A percentile compares a stretch with the other conserved stretches of the same genome.
Evolutionary conservation across 2,329 filamentous ascomycete species (phyloP).

Genomic region (Fusarium incarnatum): DNA sequence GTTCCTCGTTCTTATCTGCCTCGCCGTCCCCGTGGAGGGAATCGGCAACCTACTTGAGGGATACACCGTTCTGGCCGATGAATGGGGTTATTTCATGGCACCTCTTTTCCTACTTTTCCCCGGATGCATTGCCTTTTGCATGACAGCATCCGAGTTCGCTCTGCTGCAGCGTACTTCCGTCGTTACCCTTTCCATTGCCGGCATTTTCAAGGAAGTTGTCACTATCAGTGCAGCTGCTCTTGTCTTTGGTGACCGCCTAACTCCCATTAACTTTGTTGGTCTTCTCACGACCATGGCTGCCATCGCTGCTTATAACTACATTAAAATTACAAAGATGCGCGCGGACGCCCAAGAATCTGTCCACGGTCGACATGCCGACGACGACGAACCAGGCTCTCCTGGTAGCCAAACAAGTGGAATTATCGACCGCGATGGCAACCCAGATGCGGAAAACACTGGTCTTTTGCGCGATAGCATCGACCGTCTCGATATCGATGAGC

Average conservation of each 20-base stretch:
- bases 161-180: conserved; percentile 94
- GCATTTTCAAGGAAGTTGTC: conserved; percentile 98
- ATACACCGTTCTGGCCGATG: conserved; percentile 69
- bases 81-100: conserved; percentile 75
- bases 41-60: conserved; percentile 75
- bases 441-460: conserved; percentile 59
- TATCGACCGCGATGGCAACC: conserved; percentile 56
- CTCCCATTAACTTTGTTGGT: conserved; percentile 86
- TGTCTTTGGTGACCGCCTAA: conserved; percentile 89
- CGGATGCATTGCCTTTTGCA: conserved; percentile 89
- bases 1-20: conserved; percentile 83
- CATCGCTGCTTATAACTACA: conserved; percentile 91
- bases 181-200: conserved; percentile 94
- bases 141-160: conserved; percentile 97
- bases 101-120: conserved; percentile 87
- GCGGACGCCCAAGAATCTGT: conserved; percentile 72
- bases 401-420: conserved; percentile 56
- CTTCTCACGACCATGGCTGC: conserved; percentile 88
- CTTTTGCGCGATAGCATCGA: conserved; percentile 58
- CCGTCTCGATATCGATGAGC: conserved; percentile 51
- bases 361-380: conserved; percentile 55
- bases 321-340: conserved; percentile 93
- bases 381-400: conserved; percentile 47
- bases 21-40: conserved; percentile 90
- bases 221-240: conserved; percentile 90